Percentiles rank a stretch among this genome's conserved stretches.
phyloP scores from a whole-genome alignment of 1,284 basidiomycete species.

The Leccinum insigne region DNA sequence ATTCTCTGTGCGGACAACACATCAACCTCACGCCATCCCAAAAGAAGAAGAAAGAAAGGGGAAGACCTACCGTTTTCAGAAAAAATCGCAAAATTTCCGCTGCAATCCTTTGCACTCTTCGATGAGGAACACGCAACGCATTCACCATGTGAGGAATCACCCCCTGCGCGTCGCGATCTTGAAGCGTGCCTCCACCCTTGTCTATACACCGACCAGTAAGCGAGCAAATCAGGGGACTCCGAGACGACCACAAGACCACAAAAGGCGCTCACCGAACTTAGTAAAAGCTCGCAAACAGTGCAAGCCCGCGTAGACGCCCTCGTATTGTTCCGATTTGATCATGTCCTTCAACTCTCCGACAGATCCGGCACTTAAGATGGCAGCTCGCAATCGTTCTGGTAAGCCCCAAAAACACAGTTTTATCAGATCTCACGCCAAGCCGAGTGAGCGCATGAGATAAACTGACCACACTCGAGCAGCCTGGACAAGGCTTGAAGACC shows the following conservation, averaged over 20 bases:
- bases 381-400: constrained; percentile 16
- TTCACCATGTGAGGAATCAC: constrained; percentile 20
- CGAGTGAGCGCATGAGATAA: neutral
- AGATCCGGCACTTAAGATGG: constrained; percentile 15
- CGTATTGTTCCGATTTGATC: constrained; percentile 11
- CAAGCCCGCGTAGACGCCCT: constrained; percentile 17
- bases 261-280: constrained; percentile 19
- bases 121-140: constrained; percentile 16
- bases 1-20: neutral
- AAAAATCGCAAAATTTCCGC: constrained; percentile 10
- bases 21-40: neutral
- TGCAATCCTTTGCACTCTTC: constrained; percentile 15
- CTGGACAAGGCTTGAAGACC: constrained; percentile 20
- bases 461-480: constrained; percentile 26
- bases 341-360: constrained; percentile 17
- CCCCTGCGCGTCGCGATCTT: neutral
- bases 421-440: neutral
- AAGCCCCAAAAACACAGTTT: neutral
- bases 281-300: constrained; percentile 23
- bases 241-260: neutral
- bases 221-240: neutral
- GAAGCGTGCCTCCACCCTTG: neutral
- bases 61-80: constrained; percentile 6
- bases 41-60: neutral
- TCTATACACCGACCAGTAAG: neutral